These are phyloP conservation scores for Aulographum hederae DNA, from an alignment of 2,329 filamentous ascomycete species.

Conservation along the genomic window DNA sequence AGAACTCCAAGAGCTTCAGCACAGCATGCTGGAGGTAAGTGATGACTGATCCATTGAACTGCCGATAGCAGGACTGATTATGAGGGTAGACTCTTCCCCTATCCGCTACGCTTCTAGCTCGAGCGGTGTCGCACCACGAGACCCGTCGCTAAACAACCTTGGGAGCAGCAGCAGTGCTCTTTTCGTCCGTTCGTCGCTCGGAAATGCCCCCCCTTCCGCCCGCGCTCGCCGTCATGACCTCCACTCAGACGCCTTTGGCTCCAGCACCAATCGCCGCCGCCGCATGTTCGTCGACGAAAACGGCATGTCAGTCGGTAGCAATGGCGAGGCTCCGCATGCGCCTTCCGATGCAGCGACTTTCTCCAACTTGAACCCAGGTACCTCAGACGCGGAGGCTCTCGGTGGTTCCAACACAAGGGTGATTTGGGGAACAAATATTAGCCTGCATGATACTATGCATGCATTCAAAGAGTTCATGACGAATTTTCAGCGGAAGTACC, in stretches of 20 bases:
- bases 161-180: conserved; percentile 72
- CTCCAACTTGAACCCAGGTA: conserved; percentile 57
- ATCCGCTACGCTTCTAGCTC: conserved; percentile 84
- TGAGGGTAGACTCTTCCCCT: conserved; percentile 62
- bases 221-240: conserved; percentile 68
- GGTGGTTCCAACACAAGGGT: conserved; percentile 64
- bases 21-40: conserved; percentile 42
- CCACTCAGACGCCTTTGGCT: conserved; percentile 54
- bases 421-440: conserved; percentile 96
- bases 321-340: no score
- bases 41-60: neutral
- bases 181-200: conserved; percentile 52
- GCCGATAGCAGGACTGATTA: conserved; percentile 5
- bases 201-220: conserved; percentile 30
- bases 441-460: conserved; percentile 72
- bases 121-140: conserved; percentile 22
- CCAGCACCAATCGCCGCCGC: conserved; percentile 29
- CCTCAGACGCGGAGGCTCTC: conserved; percentile 77
- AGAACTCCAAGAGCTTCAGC: conserved; percentile 50
- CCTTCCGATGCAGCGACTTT: conserved; percentile 43
- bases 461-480: conserved; percentile 82
- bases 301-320: conserved; percentile 36
- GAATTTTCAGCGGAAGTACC: conserved; percentile 87
- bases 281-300: conserved; percentile 47
- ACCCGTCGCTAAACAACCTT: conserved; percentile 28